A percentile compares a stretch with the other conserved stretches of the same genome.
phyloP scores from a whole-genome alignment of 2,329 filamentous ascomycete genomes.

The Orbilia javanica region DNA sequence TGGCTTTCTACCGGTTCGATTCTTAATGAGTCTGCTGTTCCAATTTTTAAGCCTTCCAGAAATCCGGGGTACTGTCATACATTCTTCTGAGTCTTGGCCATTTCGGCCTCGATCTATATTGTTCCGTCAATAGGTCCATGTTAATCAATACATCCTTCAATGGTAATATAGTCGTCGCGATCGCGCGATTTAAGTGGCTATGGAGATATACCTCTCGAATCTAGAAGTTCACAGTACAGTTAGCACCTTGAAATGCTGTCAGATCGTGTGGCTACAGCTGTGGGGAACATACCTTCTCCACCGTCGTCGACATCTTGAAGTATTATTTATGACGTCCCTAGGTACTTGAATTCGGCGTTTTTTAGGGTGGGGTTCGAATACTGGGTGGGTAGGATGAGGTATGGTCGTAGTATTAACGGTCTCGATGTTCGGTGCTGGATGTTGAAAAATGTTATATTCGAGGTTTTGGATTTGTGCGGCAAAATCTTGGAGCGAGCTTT shows the following conservation, averaged over 20 bases:
- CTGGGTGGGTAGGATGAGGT: constrained; percentile 25
- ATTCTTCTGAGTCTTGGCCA: constrained; percentile 97
- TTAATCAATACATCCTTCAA: constrained; percentile 1
- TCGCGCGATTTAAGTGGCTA: constrained; percentile 25
- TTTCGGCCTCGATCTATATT: constrained; percentile 69
- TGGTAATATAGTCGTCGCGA: neutral
- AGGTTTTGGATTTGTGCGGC: constrained; percentile 21
- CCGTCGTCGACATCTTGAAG: constrained; percentile 89
- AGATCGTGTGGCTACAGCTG: constrained; percentile 85
- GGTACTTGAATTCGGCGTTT: constrained; percentile 3
- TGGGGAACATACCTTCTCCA: constrained; percentile 82
- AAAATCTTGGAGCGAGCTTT: constrained; percentile 43
- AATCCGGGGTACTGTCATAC: constrained; percentile 16
- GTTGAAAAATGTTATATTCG: constrained; percentile 34
- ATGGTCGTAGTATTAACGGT: constrained; percentile 42
- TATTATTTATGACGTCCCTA: constrained; percentile 61
- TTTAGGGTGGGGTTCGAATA: no score
- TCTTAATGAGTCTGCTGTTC: constrained; percentile 7
- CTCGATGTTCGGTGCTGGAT: neutral
- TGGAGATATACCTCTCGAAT: constrained; percentile 58
- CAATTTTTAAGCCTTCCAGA: neutral
- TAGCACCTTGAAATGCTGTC: constrained; percentile 72
- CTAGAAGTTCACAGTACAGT: constrained; percentile 65
- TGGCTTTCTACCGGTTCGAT: constrained; percentile 73
- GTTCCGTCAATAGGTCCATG: neutral